Evolutionary conservation across 805 yeast species (phyloP), one percentile per base, ranked within the genome.

Genomic region (Ogataea ramenticola): DNA sequence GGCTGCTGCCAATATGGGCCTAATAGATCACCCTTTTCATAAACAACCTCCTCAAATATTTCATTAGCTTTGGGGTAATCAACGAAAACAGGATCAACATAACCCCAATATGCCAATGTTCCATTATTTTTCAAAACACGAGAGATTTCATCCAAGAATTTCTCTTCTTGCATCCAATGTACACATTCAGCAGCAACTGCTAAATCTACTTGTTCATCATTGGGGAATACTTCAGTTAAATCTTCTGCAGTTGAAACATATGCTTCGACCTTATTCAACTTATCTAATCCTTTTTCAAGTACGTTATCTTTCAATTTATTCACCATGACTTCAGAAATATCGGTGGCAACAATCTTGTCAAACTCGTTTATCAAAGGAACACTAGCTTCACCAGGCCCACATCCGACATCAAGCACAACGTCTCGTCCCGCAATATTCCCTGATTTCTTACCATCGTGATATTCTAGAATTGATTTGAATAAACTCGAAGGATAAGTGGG

Each of bases 1-100:
- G 95, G 93, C 52, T 82, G 84, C 53, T 86, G 85, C 97, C 97
- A 90, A 57, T 77, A 78, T 0, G 80, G 79, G 0, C 90, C 90
- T 36, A 83, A 58, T 36, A 55, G 64, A 41, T 64, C 66, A 22
- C 67, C 70, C 15, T 20, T 17, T 39, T 29, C 34, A 49, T 76
- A 75, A 7, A 63, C 67, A 40, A 67, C 60, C 36, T 68, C 62
- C 37, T 61, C 55, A 40, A 77, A 71, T 5, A 82, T 57, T 36
- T 70, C 67, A 49, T 83, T 80, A 1, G 85, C 81, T 37, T 63
- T 64, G 1, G 80, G 78, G 48, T 60, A 65, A 16, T 17, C 45
- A 15, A 34, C 27, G 58, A 50, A 74, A 1, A 75, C 67, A 0
- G 86, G 83, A 51, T 86, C 93, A 34, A 73, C 73, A 56, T 87